Evolutionary conservation across 2,329 filamentous ascomycete species (phyloP).

Genomic region (Alternaria atra): DNA sequence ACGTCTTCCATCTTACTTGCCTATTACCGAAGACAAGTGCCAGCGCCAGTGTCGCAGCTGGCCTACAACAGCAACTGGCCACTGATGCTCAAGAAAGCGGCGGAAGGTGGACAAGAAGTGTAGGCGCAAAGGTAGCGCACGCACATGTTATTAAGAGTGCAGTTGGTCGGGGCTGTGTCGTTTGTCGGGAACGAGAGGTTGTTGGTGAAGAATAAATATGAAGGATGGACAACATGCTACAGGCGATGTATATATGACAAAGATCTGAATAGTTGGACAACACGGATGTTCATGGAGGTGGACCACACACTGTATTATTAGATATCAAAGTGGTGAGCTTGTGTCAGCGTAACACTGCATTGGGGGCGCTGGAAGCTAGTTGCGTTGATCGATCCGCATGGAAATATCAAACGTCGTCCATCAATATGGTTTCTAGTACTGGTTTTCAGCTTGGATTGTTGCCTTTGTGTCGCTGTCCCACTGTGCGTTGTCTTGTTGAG

Average conservation of each 20-base stretch:
- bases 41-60: slow-evolving; percentile 53
- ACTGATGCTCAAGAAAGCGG: slow-evolving; percentile 55
- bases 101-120: slow-evolving; percentile 65
- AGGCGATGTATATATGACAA: not conserved
- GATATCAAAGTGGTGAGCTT: not conserved
- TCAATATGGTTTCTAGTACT: not conserved
- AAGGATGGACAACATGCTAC: not conserved
- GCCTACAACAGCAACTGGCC: slow-evolving; percentile 55
- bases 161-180: slow-evolving; percentile 62
- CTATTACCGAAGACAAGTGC: slow-evolving; percentile 62
- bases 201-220: slow-evolving; percentile 21
- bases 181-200: slow-evolving; percentile 44
- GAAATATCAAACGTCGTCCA: not conserved
- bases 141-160: slow-evolving; percentile 87
- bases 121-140: slow-evolving; percentile 66
- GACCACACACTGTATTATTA: not conserved
- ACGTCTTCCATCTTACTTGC: slow-evolving; percentile 81
- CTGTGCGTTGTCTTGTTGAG: not conserved
- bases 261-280: not conserved
- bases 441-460: not conserved
- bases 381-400: not conserved
- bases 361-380: not conserved
- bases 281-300: not conserved
- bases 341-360: not conserved
- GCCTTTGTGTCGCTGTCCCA: not conserved